A percentile compares a stretch with the other conserved stretches of the same genome.
Evolutionary conservation across 805 yeast genomes (phyloP).

Genomic region (Grigorovia transvaalensis): DNA sequence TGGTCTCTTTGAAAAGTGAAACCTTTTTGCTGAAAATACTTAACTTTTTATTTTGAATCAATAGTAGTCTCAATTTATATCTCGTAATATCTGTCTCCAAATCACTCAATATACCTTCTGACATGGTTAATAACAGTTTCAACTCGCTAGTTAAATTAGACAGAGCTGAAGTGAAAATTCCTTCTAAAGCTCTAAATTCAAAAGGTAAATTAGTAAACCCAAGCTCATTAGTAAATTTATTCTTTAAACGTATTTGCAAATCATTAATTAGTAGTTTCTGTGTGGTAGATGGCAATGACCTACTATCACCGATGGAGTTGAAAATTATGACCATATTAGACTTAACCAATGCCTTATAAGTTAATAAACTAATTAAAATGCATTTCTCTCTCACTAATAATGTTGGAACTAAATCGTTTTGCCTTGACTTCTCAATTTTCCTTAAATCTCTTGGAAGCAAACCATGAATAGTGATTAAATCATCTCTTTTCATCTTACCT

Average conservation of each 20-base stretch:
- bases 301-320: conserved; percentile 35
- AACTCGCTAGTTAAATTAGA: conserved; percentile 75
- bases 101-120: conserved; percentile 62
- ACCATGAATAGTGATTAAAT: conserved; percentile 63
- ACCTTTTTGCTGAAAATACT: conserved; percentile 80
- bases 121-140: conserved; percentile 70
- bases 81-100: conserved; percentile 77
- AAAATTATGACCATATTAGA: conserved; percentile 65
- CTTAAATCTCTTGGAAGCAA: conserved; percentile 83
- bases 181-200: conserved; percentile 84
- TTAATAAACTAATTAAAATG: conserved; percentile 64
- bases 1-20: conserved; percentile 64
- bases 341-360: conserved; percentile 71
- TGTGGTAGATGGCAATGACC: conserved; percentile 20
- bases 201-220: conserved; percentile 48
- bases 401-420: conserved; percentile 59
- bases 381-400: conserved; percentile 67
- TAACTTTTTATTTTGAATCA: conserved; percentile 77
- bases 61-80: conserved; percentile 61
- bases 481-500: conserved; percentile 61
- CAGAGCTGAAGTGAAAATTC: conserved; percentile 71
- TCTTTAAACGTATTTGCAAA: conserved; percentile 15
- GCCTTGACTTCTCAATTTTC: conserved; percentile 66
- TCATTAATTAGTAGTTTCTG: conserved; percentile 20
- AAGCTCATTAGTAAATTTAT: conserved; percentile 13